These are phyloP conservation scores for Yamadazyma olivae DNA, from an alignment of 805 yeast genomes.

Conservation along the genomic window DNA sequence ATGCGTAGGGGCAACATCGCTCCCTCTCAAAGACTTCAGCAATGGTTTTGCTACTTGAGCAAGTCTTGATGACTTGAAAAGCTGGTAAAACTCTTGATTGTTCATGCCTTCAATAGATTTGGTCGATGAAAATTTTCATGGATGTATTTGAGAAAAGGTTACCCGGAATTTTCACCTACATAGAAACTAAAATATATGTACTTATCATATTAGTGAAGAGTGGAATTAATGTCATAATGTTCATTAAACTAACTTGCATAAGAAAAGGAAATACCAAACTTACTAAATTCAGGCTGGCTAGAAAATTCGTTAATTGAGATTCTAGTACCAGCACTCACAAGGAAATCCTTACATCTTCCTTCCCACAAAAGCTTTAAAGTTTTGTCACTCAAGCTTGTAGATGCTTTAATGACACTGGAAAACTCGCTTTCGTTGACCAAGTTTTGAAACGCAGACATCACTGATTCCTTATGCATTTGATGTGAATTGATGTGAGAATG, in stretches of 20 bases:
- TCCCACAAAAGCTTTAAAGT: conserved; percentile 77
- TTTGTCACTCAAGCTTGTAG: conserved; percentile 65
- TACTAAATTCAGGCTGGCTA: conserved; percentile 44
- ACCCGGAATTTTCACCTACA: conserved; percentile 1
- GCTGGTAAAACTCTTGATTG: conserved; percentile 29
- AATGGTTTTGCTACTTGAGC: conserved; percentile 46
- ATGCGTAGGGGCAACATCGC: conserved; percentile 53
- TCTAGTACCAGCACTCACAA: conserved; percentile 71
- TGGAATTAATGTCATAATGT: neutral
- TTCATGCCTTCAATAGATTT: conserved; percentile 14
- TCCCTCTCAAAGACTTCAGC: conserved; percentile 27
- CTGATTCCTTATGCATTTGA: conserved; percentile 23
- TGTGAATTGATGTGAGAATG: conserved; percentile 2
- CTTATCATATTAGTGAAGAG: neutral
- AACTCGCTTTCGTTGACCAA: conserved; percentile 53
- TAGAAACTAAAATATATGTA: neutral
- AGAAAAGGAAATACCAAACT: conserved; percentile 60
- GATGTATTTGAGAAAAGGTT: neutral
- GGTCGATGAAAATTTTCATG: conserved; percentile 4
- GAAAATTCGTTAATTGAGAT: conserved; percentile 37
- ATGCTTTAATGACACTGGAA: conserved; percentile 68
- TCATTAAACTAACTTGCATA: conserved; percentile 39
- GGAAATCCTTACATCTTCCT: conserved; percentile 76
- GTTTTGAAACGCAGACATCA: conserved; percentile 49
- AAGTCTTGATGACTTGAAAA: conserved; percentile 38